These are phyloP conservation scores for Plasmopara viticola DNA, from an alignment of 352 stramenopile species.

Conservation along the genomic window DNA sequence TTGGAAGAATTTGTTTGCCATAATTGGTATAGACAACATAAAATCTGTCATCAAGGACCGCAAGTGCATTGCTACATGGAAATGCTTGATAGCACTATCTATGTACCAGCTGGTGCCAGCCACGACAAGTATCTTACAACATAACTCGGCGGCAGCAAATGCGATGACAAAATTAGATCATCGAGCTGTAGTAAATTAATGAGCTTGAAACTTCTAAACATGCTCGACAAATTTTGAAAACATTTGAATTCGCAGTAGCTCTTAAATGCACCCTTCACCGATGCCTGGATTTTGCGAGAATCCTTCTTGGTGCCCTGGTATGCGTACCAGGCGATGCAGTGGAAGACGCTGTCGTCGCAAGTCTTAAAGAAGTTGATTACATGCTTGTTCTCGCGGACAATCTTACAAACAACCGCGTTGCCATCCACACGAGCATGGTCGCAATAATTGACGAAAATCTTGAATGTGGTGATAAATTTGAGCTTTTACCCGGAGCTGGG, in stretches of 20 bases:
- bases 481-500: slow-evolving; percentile 5
- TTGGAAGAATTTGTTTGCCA: neutral
- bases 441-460: slow-evolving; percentile 14
- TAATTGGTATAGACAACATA: neutral
- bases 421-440: slow-evolving; percentile 14
- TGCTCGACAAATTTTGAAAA: neutral
- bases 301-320: slow-evolving; percentile 2
- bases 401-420: neutral
- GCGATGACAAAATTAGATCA: neutral
- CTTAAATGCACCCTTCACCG: slow-evolving; percentile 6
- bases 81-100: neutral
- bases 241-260: slow-evolving; percentile 5
- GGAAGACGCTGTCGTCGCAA: neutral
- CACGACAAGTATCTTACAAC: neutral
- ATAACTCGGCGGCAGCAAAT: neutral
- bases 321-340: slow-evolving; percentile 4
- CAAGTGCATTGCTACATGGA: neutral
- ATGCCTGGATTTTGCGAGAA: slow-evolving; percentile 4
- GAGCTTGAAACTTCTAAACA: slow-evolving; percentile 3
- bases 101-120: neutral
- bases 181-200: slow-evolving; percentile 8
- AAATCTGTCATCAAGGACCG: neutral
- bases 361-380: neutral
- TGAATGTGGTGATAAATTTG: slow-evolving; percentile 14
- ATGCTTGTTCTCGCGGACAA: neutral